Conservation (phyloP, 164 flowering plant species). For the Santalum album region DNA sequence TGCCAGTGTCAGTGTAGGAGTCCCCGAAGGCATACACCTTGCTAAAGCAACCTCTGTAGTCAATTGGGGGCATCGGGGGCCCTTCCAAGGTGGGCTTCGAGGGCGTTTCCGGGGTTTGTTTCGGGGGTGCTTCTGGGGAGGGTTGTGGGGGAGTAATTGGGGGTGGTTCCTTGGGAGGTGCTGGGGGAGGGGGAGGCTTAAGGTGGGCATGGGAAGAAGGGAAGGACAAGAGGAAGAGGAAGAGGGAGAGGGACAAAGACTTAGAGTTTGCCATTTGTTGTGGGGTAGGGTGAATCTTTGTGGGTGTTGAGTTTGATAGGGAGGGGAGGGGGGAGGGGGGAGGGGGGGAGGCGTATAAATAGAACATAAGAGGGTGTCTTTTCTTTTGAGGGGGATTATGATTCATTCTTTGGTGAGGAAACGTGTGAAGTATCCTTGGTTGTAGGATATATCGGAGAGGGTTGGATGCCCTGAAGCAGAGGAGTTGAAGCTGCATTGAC, state of each 20-base stretch:
- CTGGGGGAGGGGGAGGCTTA: background rate
- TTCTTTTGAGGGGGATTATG: background rate
- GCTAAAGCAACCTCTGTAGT: conserved; percentile 19
- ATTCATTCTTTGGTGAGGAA: too few species aligned
- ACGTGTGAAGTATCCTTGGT: background rate
- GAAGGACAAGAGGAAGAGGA: conserved; percentile 8
- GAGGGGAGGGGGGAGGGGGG: background rate
- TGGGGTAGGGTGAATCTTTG: background rate
- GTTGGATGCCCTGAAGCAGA: background rate
- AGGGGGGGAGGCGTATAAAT: too few species aligned
- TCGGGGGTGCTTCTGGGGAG: too few species aligned
- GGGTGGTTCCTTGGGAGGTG: background rate
- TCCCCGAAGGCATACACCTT: conserved; percentile 70
- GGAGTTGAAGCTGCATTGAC: too few species aligned
- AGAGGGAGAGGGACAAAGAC: background rate
- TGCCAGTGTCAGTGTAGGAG: conserved; percentile 73
- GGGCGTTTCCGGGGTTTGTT: background rate
- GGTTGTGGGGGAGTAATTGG: background rate
- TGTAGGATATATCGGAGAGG: background rate
- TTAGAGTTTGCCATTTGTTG: conserved; percentile 5
- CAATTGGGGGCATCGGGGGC: too few species aligned
- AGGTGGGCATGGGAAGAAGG: conserved; percentile 9
- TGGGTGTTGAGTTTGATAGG: background rate
- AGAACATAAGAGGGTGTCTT: too few species aligned
- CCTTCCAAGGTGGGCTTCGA: background rate